These are phyloP conservation scores for Globisporangium apiculatum DNA, from an alignment of 352 stramenopile species.

Conservation along the genomic window DNA sequence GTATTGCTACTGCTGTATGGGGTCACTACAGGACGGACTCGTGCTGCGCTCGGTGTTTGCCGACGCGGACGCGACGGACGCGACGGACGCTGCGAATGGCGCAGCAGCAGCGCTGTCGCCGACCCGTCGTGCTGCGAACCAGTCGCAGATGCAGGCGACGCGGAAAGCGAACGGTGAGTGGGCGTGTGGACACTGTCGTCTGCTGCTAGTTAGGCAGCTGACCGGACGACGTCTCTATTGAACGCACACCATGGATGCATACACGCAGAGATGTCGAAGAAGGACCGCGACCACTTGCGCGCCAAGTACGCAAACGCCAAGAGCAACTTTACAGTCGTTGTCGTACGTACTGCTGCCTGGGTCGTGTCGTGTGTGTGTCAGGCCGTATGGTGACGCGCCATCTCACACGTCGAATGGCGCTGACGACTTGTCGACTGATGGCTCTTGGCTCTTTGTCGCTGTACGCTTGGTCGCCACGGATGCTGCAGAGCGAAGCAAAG, in stretches of 20 bases:
- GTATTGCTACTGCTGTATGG: not conserved
- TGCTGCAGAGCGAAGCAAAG: constrained; percentile 48
- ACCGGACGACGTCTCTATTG: not conserved
- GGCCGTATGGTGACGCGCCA: not conserved
- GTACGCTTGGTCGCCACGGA: no score
- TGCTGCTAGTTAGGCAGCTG: not conserved
- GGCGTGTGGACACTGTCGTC: not conserved
- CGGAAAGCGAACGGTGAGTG: constrained; percentile 13
- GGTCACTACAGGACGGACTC: constrained; percentile 41
- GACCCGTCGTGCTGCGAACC: constrained; percentile 4
- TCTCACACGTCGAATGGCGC: not conserved
- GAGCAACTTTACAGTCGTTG: constrained; percentile 61
- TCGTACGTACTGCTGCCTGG: constrained; percentile 22
- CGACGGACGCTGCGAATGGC: not conserved
- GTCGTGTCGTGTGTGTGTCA: not conserved
- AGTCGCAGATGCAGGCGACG: constrained; percentile 10
- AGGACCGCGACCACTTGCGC: constrained; percentile 58
- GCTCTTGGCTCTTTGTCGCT: no score
- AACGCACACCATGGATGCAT: not conserved
- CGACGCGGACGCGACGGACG: constrained; percentile 12
- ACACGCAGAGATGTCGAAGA: constrained; percentile 35
- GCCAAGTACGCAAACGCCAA: constrained; percentile 81
- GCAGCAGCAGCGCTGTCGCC: constrained; percentile 6
- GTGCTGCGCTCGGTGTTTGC: constrained; percentile 59
- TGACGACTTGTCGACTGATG: not conserved